Evolutionary conservation across 2,329 filamentous ascomycete genomes (phyloP), one percentile per base, ranked within the genome.

Genomic region (Huntiella savannae): DNA sequence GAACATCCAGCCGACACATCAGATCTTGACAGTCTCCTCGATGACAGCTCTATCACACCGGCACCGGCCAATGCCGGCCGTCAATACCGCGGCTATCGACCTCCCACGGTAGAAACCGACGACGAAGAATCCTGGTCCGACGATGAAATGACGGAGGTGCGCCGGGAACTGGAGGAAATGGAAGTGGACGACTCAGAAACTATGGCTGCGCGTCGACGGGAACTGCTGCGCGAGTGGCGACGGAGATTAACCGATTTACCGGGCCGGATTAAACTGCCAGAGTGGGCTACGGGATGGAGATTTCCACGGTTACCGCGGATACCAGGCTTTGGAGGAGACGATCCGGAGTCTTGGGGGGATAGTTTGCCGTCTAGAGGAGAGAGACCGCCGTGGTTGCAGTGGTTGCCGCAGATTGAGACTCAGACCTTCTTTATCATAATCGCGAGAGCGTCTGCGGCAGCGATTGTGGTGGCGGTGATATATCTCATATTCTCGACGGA

Each of bases 401-500:
- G 48, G 48, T 32, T 49, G 17, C 50, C 49, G 33, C 43, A 43
- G 33, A 45, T 56, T 53, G 36, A 48, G 57, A 32, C 62, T 46
- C 59, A 64, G 43, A 58, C 63, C 63, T 58, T 65, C 36, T 59
- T 75, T 36, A 69, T 91, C 4, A 66, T 88, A 17, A 59, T 87
- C 39, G 79, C 79, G 35, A 75, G 88, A 28, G 58, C 91, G 33
- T 70, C 85, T 49, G 86, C 81, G 2, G 64, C 93, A 10, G 64
- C 86, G 41, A 63, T 92, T 40, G 76, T 96, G 10, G 65, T 87
- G 40, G 73, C 75, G 13, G 70, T 93, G 51, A 68, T 94, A 38
- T 96, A 93, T 61, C 64, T 88, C 45, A 68, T 96, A 43, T 87
- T 96, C 57, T 74, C 87, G 51, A 85, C 82, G 58, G 82, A 93